Evolutionary conservation across 441 rosid species (phyloP).

Genomic region (Euphorbia celastroides): DNA sequence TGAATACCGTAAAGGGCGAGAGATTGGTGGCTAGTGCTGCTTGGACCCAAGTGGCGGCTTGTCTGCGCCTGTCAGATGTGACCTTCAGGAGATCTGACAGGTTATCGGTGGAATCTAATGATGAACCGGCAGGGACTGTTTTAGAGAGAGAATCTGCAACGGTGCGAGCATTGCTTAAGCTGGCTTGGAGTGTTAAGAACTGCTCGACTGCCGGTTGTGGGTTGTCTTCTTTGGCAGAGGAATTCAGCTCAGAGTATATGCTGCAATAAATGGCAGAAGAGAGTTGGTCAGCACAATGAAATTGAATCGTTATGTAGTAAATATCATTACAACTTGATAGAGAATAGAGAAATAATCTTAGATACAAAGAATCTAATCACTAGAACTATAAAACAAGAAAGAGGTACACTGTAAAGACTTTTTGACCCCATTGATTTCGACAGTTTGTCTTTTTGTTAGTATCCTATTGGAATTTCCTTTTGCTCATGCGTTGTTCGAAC

Average conservation of each 20-base stretch:
- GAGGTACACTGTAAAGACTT: too few species aligned
- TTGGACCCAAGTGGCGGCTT: slow-evolving; percentile 81
- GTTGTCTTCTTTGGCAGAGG: slow-evolving; percentile 76
- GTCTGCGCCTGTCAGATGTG: slow-evolving; percentile 53
- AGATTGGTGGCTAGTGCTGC: slow-evolving; percentile 82
- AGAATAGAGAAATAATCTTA: too few species aligned
- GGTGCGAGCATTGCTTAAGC: slow-evolving; percentile 45
- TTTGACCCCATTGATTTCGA: too few species aligned
- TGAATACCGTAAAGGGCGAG: slow-evolving; percentile 66
- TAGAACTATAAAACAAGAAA: too few species aligned
- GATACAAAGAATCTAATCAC: too few species aligned
- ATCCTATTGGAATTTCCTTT: too few species aligned
- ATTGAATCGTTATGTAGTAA: not conserved
- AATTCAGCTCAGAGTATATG: slow-evolving; percentile 59
- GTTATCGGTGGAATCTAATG: slow-evolving; percentile 41
- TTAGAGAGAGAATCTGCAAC: slow-evolving; percentile 62
- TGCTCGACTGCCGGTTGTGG: slow-evolving; percentile 85
- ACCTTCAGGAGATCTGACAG: slow-evolving; percentile 60
- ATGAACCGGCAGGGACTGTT: slow-evolving; percentile 33
- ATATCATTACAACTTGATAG: too few species aligned
- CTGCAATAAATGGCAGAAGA: slow-evolving; percentile 33
- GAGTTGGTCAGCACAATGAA: not conserved
- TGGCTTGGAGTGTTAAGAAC: slow-evolving; percentile 69
- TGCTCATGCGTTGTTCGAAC: too few species aligned
- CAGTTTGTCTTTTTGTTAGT: too few species aligned